These are phyloP conservation scores for Scleroderma citrinum DNA, from an alignment of 768 basidiomycete species.

Conservation along the genomic window DNA sequence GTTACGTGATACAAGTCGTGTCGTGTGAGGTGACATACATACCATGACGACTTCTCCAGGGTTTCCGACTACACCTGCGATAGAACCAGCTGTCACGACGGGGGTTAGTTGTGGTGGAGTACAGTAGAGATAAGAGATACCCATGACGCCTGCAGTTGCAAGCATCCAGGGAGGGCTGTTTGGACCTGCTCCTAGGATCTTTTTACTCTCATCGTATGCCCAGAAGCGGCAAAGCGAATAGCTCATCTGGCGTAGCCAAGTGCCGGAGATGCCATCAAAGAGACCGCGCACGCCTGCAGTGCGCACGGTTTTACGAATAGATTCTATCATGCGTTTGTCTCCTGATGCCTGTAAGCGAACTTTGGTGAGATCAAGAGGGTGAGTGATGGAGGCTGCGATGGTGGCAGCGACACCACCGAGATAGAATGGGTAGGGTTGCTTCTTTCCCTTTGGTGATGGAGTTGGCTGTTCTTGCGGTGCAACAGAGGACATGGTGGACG, in stretches of 20 bases:
- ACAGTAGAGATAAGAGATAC: conserved; percentile 36
- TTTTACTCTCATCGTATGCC: conserved; percentile 90
- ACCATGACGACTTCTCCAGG: conserved; percentile 82
- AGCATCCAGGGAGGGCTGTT: conserved; percentile 78
- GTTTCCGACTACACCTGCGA: conserved; percentile 86
- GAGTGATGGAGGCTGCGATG: conserved; percentile 84
- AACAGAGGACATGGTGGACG: conserved; percentile 14
- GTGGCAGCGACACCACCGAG: conserved; percentile 83
- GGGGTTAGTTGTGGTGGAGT: neutral
- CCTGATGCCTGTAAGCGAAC: conserved; percentile 88
- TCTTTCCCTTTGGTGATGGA: conserved; percentile 31
- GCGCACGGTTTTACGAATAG: conserved; percentile 74
- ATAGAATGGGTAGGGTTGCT: conserved; percentile 82
- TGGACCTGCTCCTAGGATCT: conserved; percentile 59
- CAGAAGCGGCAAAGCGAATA: conserved; percentile 92
- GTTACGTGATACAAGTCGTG: conserved; percentile 4
- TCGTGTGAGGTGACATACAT: conserved; percentile 11
- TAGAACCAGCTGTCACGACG: conserved; percentile 57
- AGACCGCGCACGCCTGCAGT: conserved; percentile 71
- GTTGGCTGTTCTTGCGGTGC: conserved; percentile 1
- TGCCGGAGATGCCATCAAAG: conserved; percentile 83
- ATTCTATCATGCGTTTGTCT: conserved; percentile 85
- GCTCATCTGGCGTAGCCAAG: conserved; percentile 88
- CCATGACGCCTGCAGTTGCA: conserved; percentile 79
- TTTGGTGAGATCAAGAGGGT: conserved; percentile 87